Percentiles rank a stretch among this genome's conserved stretches.
Evolutionary conservation across 768 basidiomycete species (phyloP).

Genomic region (Panaeolus papilionaceus): DNA sequence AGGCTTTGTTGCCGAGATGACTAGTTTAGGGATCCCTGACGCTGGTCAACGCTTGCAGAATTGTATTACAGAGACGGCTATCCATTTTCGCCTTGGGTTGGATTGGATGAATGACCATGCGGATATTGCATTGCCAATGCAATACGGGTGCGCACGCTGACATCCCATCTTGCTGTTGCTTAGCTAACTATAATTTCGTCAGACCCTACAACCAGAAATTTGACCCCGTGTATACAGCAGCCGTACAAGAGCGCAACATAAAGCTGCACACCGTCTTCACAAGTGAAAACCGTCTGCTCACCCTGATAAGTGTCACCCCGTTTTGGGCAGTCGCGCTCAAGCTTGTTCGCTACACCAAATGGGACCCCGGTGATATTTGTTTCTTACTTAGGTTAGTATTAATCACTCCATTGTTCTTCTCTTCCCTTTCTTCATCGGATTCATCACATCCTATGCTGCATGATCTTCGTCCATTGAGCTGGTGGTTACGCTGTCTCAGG

Average conservation of each 20-base stretch:
- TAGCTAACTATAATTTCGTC: conserved; percentile 16
- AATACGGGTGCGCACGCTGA: conserved; percentile 55
- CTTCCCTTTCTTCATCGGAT: background rate
- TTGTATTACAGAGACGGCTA: conserved; percentile 64
- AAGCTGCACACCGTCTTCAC: conserved; percentile 61
- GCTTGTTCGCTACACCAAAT: conserved; percentile 67
- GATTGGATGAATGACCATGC: conserved; percentile 86
- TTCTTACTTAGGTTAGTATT: conserved; percentile 63
- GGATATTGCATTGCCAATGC: conserved; percentile 73
- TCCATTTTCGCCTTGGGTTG: conserved; percentile 52
- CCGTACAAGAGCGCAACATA: conserved; percentile 57
- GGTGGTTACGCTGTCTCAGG: background rate
- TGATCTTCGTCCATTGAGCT: background rate
- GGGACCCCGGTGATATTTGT: conserved; percentile 70
- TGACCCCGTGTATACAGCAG: conserved; percentile 67
- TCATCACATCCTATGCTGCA: background rate
- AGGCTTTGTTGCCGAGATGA: conserved; percentile 63
- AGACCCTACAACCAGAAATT: conserved; percentile 41
- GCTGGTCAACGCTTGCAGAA: conserved; percentile 59
- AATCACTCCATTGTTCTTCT: background rate
- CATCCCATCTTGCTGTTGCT: conserved; percentile 5
- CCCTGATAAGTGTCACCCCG: conserved; percentile 66
- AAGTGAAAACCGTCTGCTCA: conserved; percentile 56
- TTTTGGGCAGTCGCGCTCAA: conserved; percentile 79
- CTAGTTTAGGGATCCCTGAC: conserved; percentile 50